phyloP scores from a whole-genome alignment of 352 stramenopile species.

The Globisporangium apiculatum region DNA sequence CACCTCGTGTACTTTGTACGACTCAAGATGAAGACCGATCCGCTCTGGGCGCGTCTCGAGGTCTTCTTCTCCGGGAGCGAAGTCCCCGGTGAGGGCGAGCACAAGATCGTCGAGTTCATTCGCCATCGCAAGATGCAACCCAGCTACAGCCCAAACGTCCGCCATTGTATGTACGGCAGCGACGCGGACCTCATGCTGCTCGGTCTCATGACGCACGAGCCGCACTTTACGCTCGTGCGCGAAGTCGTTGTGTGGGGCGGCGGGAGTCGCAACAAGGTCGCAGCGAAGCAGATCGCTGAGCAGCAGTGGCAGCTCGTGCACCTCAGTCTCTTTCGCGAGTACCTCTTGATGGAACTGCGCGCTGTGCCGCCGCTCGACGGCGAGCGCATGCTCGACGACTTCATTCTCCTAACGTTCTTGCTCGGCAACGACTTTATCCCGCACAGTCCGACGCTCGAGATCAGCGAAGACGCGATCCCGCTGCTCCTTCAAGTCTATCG shows the following conservation, averaged over 20 bases:
- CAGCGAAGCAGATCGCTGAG: slow-evolving; percentile 90
- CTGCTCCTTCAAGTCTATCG: slow-evolving; percentile 91
- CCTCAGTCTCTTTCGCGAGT: slow-evolving; percentile 95
- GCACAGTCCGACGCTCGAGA: slow-evolving; percentile 97
- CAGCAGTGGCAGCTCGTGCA: slow-evolving; percentile 97
- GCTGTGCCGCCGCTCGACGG: slow-evolving; percentile 44
- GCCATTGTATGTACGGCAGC: slow-evolving; percentile 98
- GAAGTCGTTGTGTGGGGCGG: slow-evolving; percentile 97
- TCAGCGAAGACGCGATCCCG: slow-evolving; percentile 97
- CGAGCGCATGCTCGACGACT: slow-evolving; percentile 98
- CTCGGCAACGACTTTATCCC: slow-evolving; percentile 99
- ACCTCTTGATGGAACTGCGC: slow-evolving; percentile 96
- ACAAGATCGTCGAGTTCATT: slow-evolving; percentile 99
- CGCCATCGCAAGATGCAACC: slow-evolving; percentile 87
- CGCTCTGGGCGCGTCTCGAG: slow-evolving; percentile 93
- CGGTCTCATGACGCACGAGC: slow-evolving; percentile 96
- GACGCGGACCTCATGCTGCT: slow-evolving; percentile 99
- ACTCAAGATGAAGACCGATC: slow-evolving; percentile 95
- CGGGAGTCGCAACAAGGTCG: slow-evolving; percentile 37
- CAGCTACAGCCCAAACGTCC: slow-evolving; percentile 92
- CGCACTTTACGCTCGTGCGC: slow-evolving; percentile 96
- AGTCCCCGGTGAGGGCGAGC: slow-evolving; percentile 98
- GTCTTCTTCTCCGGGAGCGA: slow-evolving; percentile 97
- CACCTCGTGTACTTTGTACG: slow-evolving; percentile 91
- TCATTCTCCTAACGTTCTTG: slow-evolving; percentile 99